Evolutionary conservation across 805 yeast species (phyloP).

Genomic region (Yamadazyma laniorum): DNA sequence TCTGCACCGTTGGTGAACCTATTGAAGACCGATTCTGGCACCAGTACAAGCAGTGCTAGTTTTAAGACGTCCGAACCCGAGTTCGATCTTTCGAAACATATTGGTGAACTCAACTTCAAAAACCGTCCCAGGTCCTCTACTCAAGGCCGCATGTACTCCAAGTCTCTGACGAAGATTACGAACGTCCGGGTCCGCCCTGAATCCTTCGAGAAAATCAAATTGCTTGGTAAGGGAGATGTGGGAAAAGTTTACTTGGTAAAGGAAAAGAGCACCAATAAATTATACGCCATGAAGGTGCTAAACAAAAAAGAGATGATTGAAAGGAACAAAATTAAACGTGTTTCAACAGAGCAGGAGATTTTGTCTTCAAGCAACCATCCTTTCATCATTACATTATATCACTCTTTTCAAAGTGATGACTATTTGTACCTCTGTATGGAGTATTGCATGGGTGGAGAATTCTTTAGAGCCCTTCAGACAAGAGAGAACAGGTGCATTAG

Average conservation of each 20-base stretch:
- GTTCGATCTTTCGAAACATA: constrained; percentile 42
- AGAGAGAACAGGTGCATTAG: constrained; percentile 79
- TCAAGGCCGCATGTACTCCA: constrained; percentile 62
- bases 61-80: constrained; percentile 26
- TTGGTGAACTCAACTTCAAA: constrained; percentile 39
- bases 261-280: constrained; percentile 68
- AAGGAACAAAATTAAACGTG: constrained; percentile 91
- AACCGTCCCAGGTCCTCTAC: constrained; percentile 39
- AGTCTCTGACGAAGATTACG: constrained; percentile 68
- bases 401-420: constrained; percentile 93
- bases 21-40: constrained; percentile 25
- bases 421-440: constrained; percentile 94
- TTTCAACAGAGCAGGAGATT: constrained; percentile 94
- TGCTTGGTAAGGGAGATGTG: constrained; percentile 97
- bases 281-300: constrained; percentile 91
- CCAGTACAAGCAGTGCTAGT: constrained; percentile 3
- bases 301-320: constrained; percentile 92
- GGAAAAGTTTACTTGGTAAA: constrained; percentile 93
- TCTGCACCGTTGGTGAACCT: constrained; percentile 71
- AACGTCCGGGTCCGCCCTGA: constrained; percentile 82
- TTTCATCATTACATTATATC: constrained; percentile 92
- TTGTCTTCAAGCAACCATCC: constrained; percentile 95
- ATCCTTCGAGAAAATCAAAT: constrained; percentile 82
- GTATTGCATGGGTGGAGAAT: constrained; percentile 99
- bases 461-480: constrained; percentile 92